Evolutionary conservation across 164 flowering plant genomes (phyloP), one percentile per base, ranked within the genome.

Genomic region (Euptelea pleiosperma): DNA sequence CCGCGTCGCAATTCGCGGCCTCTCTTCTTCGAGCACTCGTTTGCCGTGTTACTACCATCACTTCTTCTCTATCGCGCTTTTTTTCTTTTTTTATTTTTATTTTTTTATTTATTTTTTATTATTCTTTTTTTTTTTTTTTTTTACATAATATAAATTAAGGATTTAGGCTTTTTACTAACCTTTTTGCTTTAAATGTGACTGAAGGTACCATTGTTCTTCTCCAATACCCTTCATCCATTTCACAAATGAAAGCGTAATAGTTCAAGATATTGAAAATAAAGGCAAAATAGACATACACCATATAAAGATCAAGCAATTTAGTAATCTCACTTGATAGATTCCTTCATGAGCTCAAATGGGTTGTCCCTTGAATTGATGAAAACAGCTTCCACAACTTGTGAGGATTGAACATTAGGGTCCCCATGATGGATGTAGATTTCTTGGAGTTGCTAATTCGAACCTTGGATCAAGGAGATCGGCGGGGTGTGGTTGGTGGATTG

Each of bases 271-370:
- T 1, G 4, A 18, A 21, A 8, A 31, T 9, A 50, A 24, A 22
- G 18, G 31, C 39, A 49, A 24, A 25, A 22, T n/a, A 15, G 30
- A 42, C 9, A 33, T 43, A 33, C 19, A 62, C 1, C 1, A 8
- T 0, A 8, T 35, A 6, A 16, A n/a, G 41, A 33, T 18, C 36
- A 26, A 49, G 16, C 4, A 30, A n/a, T 35, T 39, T 35, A 15
- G 22, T 7, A 6, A 28, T 68, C 86, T 47, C 66, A 85, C 96
- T 79, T 85, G 55, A 82, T 68, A 42, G 89, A 81, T 37, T 79
- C 54, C 57, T 69, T 84, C 25, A 86, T 68, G 45, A 84, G 84
- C 65, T 78, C 69, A 72, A 72, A 89, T 19, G 92, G 91, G 66
- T 81, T 76, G 11, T 69, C 69, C 58, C 91, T 91, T 11, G 87